phyloP scores from a whole-genome alignment of 2,329 filamentous ascomycete genomes.

The Xylaria polymorpha region DNA sequence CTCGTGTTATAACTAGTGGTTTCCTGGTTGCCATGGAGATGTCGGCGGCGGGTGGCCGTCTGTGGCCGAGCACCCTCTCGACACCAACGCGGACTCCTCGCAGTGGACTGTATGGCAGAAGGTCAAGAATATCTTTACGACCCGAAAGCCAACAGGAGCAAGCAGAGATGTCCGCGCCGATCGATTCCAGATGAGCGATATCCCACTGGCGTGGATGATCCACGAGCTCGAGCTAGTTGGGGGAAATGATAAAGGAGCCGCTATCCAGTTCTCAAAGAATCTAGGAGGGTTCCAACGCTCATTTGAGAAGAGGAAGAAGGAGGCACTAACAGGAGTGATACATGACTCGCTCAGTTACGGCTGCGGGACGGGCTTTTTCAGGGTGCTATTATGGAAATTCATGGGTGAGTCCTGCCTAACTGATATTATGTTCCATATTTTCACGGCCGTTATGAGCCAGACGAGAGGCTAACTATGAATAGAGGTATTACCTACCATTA shows the following conservation, averaged over 20 bases:
- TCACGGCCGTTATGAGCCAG: not conserved
- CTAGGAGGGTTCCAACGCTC: slow-evolving; percentile 50
- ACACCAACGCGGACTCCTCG: slow-evolving; percentile 41
- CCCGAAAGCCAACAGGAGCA: slow-evolving; percentile 49
- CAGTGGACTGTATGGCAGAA: slow-evolving; percentile 49
- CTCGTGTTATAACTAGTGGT: slow-evolving; percentile 1
- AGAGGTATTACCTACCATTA: slow-evolving; percentile 56
- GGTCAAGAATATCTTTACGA: slow-evolving; percentile 53
- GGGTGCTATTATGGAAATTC: slow-evolving; percentile 57
- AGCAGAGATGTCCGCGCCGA: slow-evolving; percentile 50
- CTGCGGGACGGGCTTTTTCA: slow-evolving; percentile 53
- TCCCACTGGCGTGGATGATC: slow-evolving; percentile 65
- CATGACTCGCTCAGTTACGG: slow-evolving; percentile 56
- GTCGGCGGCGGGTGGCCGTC: slow-evolving; percentile 65
- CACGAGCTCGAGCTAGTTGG: slow-evolving; percentile 58
- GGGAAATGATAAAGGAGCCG: slow-evolving; percentile 46
- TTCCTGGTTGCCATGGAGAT: slow-evolving; percentile 56
- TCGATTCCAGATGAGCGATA: slow-evolving; percentile 60
- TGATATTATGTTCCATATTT: not conserved
- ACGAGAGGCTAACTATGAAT: slow-evolving; percentile 19
- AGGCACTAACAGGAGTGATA: slow-evolving; percentile 51
- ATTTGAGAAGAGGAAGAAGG: slow-evolving; percentile 48
- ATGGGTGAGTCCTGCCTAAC: slow-evolving; percentile 52
- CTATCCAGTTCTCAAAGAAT: slow-evolving; percentile 53
- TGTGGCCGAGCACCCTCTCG: slow-evolving; percentile 42